Base-by-base conservation (phyloP, 768 basidiomycete species). In the Floccularia luteovirens region DNA sequence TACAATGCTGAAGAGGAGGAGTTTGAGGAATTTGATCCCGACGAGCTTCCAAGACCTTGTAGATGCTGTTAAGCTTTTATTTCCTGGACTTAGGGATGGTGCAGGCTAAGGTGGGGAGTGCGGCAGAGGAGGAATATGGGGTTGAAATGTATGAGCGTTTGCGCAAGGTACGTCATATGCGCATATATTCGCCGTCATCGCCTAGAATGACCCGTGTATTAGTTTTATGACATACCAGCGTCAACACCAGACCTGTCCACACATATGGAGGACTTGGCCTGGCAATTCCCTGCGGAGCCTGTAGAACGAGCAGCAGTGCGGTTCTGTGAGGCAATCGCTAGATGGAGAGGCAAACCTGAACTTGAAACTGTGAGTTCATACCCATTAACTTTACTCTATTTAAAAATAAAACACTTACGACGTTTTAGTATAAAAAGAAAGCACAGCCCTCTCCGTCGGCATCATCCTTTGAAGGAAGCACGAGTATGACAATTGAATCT, bases 301-400 rank as follows among this genome's bases (percentile, higher is more conserved):
- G 74, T 90, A 12, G 88, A 91, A 52, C 71, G 86, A 14, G 79
- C 82, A 21, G 77, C 83, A 0, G 67, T 88, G 4, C 66, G 85
- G 36, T 91, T 86, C 52, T 88, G 81, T 51, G 88, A 91, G 53
- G 85, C 85, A 24, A 70, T 90, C 31, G 77, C 83, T 1, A 74
- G 73, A 38, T 91, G 88, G 89, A 65, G 87, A 48, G 88, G 88
- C 2, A 85, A 82, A 52, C 88, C 88, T 25, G 89, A 90, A 49
- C 70, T 91, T 5, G 83, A 87, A 60, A 82, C 79, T 2, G 85
- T 86, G 44, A 52, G 71, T 52, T 31, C 41, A 31, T 43, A 21
- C 31, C 23, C 21, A 46, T 41, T 45, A 24, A 41, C 30, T 41
- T 25, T 30, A 19, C 37, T 46, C 17, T 22, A 47, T 16, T 8